Percentiles rank a stretch among this genome's conserved stretches.
Evolutionary conservation across 2,329 filamentous ascomycete species (phyloP).

Genomic region (Apiospora koreana): DNA sequence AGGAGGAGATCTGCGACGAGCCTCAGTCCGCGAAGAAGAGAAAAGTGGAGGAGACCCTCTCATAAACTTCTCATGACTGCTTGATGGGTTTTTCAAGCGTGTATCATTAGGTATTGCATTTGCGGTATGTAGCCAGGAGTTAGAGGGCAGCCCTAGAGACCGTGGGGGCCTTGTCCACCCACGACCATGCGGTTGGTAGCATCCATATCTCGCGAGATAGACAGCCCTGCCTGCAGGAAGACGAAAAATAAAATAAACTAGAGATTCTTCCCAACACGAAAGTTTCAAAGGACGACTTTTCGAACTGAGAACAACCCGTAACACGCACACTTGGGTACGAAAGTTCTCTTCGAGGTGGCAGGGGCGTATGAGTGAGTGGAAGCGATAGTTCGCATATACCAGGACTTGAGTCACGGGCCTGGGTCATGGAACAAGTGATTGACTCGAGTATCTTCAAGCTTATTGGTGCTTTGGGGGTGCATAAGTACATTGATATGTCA

Average conservation of each 20-base stretch:
- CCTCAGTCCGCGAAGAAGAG: constrained; percentile 31
- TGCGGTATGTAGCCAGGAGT: neutral
- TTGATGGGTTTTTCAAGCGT: neutral
- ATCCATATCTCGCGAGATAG: neutral
- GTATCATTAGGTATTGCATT: constrained; percentile 3
- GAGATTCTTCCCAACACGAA: neutral
- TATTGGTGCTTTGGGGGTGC: too few relatives aligned
- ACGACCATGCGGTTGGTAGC: neutral
- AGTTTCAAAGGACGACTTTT: neutral
- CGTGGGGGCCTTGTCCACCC: neutral
- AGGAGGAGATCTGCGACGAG: constrained; percentile 38
- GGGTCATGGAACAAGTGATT: neutral
- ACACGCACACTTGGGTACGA: neutral
- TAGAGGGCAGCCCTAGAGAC: neutral
- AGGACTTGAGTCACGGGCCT: neutral
- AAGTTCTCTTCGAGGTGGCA: too few relatives aligned
- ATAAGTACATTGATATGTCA: too few relatives aligned
- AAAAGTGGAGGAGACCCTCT: constrained; percentile 16
- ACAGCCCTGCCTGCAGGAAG: neutral
- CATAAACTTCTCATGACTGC: neutral
- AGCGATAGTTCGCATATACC: neutral
- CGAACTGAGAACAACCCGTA: neutral
- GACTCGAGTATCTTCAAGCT: too few relatives aligned
- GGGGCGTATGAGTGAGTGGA: too few relatives aligned
- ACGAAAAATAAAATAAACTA: neutral